phyloP scores from a whole-genome alignment of 768 basidiomycete genomes.

The Ephemerocybe angulata region DNA sequence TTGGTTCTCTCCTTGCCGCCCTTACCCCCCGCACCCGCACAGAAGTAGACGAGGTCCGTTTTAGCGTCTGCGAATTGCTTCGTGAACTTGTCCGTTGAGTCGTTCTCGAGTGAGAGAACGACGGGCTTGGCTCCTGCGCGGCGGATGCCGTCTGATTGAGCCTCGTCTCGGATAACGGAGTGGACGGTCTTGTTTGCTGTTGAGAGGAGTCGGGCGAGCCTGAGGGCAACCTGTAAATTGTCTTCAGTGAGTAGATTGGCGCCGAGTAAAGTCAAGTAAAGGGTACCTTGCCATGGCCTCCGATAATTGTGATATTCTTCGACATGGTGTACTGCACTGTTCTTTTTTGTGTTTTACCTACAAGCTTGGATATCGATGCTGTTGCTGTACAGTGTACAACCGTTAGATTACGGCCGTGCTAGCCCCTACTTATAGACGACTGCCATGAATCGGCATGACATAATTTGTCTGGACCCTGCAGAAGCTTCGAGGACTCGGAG shows the following conservation, averaged over 20 bases:
- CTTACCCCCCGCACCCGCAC: slow-evolving; percentile 54
- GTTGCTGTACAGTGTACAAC: too few species aligned
- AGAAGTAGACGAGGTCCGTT: slow-evolving; percentile 43
- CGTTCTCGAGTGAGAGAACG: slow-evolving; percentile 55
- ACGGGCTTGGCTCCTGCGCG: slow-evolving; percentile 41
- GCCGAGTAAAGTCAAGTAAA: neutral
- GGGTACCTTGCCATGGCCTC: slow-evolving; percentile 6
- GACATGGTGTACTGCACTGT: too few species aligned
- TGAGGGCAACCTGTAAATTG: slow-evolving; percentile 38
- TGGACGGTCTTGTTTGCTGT: slow-evolving; percentile 38
- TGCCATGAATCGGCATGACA: too few species aligned
- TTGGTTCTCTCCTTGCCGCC: slow-evolving; percentile 53
- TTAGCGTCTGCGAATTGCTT: slow-evolving; percentile 36
- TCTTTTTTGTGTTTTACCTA: too few species aligned
- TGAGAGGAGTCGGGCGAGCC: slow-evolving; percentile 49
- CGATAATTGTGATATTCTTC: slow-evolving; percentile 1
- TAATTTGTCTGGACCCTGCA: too few species aligned
- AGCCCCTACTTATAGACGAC: too few species aligned
- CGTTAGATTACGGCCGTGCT: too few species aligned
- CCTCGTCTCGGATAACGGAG: slow-evolving; percentile 51
- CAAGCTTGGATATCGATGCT: too few species aligned
- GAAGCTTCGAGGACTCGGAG: too few species aligned
- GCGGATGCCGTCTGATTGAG: slow-evolving; percentile 46
- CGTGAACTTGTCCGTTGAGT: slow-evolving; percentile 42
- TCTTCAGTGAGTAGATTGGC: too few species aligned